Evolutionary conservation across 2,329 filamentous ascomycete species (phyloP).

Genomic region (Claviceps sorghi): DNA sequence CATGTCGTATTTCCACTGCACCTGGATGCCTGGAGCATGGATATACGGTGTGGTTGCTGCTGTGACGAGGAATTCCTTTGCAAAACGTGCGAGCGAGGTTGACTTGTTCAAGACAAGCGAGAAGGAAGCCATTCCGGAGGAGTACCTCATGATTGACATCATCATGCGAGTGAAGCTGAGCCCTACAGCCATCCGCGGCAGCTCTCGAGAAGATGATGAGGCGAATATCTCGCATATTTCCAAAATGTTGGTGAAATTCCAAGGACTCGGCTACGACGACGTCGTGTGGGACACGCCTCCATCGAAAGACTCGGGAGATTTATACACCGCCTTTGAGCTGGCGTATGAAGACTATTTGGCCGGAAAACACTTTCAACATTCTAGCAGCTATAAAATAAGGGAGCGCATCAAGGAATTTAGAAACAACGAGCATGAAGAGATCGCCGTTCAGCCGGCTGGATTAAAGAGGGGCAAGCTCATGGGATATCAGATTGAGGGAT

Average conservation of each 20-base stretch:
- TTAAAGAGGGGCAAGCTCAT: constrained; percentile 72
- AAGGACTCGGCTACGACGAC: constrained; percentile 82
- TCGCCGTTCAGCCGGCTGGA: constrained; percentile 56
- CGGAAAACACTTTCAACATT: constrained; percentile 53
- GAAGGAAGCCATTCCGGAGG: constrained; percentile 73
- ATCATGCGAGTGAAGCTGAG: constrained; percentile 62
- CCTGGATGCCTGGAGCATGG: constrained; percentile 85
- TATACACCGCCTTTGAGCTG: constrained; percentile 65
- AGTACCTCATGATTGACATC: constrained; percentile 74
- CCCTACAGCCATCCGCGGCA: constrained; percentile 29
- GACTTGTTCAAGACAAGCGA: constrained; percentile 49
- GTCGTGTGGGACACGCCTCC: constrained; percentile 81
- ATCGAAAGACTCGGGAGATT: constrained; percentile 41
- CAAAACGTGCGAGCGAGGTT: constrained; percentile 49
- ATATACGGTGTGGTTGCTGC: constrained; percentile 54
- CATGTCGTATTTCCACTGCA: constrained; percentile 65
- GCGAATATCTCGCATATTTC: constrained; percentile 57
- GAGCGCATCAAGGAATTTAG: constrained; percentile 57
- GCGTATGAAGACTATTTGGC: constrained; percentile 80
- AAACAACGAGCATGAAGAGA: constrained; percentile 49
- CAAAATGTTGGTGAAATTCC: constrained; percentile 74
- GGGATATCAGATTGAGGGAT: constrained; percentile 81
- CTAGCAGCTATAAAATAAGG: constrained; percentile 44
- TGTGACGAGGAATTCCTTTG: constrained; percentile 59
- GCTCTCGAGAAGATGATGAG: constrained; percentile 54